These are phyloP conservation scores for Raffaelea arxii DNA, from an alignment of 2,329 filamentous ascomycete genomes.

Conservation along the genomic window DNA sequence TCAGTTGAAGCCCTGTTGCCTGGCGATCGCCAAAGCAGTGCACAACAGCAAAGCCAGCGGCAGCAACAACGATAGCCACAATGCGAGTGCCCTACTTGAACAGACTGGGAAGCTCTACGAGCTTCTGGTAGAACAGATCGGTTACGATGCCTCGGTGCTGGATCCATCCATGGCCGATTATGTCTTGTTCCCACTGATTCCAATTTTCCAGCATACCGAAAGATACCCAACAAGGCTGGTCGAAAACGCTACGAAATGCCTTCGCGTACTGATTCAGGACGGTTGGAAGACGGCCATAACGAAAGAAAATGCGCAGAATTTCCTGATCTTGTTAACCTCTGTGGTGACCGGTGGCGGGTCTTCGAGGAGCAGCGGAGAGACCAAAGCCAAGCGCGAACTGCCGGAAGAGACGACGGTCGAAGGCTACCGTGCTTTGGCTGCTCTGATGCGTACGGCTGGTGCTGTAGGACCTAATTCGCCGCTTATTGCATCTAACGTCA, in stretches of 20 bases:
- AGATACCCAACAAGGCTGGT: constrained; percentile 60
- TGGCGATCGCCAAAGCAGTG: constrained; percentile 48
- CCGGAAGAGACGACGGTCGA: constrained; percentile 68
- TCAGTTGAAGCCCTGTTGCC: constrained; percentile 54
- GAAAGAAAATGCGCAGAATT: constrained; percentile 66
- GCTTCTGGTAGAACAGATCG: constrained; percentile 35
- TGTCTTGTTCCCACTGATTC: constrained; percentile 84
- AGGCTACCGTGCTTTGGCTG: constrained; percentile 58
- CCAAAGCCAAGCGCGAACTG: constrained; percentile 30
- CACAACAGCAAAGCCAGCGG: constrained; percentile 17
- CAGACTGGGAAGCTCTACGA: constrained; percentile 34
- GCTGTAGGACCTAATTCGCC: constrained; percentile 22
- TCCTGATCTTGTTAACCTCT: constrained; percentile 76
- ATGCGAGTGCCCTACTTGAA: constrained; percentile 32
- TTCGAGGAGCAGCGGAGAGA: constrained; percentile 16
- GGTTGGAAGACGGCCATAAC: constrained; percentile 72
- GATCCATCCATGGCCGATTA: constrained; percentile 87
- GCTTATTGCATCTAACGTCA: constrained; percentile 46
- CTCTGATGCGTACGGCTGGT: constrained; percentile 52
- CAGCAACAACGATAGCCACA: constrained; percentile 21
- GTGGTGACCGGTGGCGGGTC: constrained; percentile 53
- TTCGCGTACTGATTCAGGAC: constrained; percentile 61
- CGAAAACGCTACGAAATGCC: constrained; percentile 67
- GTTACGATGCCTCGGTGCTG: constrained; percentile 39
- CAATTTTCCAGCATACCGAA: constrained; percentile 70